phyloP scores from a whole-genome alignment of 2,329 filamentous ascomycete genomes.

The Pseudogymnoascus sp. region DNA sequence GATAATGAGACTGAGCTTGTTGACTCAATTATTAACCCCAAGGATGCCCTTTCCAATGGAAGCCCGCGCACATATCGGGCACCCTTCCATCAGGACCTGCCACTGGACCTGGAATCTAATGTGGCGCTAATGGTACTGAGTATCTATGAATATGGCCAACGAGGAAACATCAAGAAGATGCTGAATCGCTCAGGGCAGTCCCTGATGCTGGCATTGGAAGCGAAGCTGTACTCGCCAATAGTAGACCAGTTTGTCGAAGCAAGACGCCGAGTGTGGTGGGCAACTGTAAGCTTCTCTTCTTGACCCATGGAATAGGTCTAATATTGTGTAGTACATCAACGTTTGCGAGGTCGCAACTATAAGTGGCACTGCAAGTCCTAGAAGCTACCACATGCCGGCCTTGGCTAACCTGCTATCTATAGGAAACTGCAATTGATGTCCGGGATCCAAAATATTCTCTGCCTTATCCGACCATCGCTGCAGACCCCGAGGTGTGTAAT shows the following conservation, averaged over 20 bases:
- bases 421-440: constrained; percentile 38
- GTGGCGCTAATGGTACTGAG: constrained; percentile 42
- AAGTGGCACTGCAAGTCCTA: constrained; percentile 37
- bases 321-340: constrained; percentile 36
- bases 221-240: constrained; percentile 36
- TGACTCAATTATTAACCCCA: constrained; percentile 38
- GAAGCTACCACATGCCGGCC: neutral
- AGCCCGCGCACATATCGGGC: constrained; percentile 26
- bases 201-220: constrained; percentile 39
- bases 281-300: constrained; percentile 34
- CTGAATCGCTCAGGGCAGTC: constrained; percentile 41
- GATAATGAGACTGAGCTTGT: constrained; percentile 42
- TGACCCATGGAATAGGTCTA: neutral
- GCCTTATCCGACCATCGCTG: constrained; percentile 34
- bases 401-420: constrained; percentile 11
- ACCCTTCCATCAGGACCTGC: constrained; percentile 39
- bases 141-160: constrained; percentile 46
- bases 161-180: constrained; percentile 48
- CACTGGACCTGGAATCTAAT: constrained; percentile 40
- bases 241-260: constrained; percentile 38
- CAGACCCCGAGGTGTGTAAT: constrained; percentile 34
- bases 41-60: constrained; percentile 37
- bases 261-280: constrained; percentile 45
- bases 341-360: constrained; percentile 45
- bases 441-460: constrained; percentile 40